Conservation (phyloP, 805 yeast genomes). For the Brettanomyces naardenensis region DNA sequence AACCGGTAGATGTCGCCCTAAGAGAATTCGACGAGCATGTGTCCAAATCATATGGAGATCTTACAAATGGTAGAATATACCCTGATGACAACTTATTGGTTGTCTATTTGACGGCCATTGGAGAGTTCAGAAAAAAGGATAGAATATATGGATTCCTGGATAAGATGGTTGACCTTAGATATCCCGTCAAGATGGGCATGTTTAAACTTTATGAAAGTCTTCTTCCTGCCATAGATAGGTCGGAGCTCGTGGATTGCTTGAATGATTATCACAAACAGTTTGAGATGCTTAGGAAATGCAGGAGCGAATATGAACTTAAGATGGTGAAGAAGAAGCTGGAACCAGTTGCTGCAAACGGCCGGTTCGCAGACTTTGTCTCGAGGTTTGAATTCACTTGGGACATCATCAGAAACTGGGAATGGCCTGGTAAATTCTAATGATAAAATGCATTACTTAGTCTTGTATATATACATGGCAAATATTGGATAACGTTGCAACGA, state of each 20-base stretch:
- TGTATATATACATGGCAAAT: too few species aligned
- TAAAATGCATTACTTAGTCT: background rate
- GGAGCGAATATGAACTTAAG: slow-evolving; percentile 20
- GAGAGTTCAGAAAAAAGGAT: slow-evolving; percentile 35
- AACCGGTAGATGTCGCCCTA: slow-evolving; percentile 54
- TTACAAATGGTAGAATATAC: slow-evolving; percentile 24
- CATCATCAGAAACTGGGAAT: slow-evolving; percentile 24
- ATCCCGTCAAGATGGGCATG: slow-evolving; percentile 14
- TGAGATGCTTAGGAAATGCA: slow-evolving; percentile 8
- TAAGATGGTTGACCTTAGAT: slow-evolving; percentile 45
- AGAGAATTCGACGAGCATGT: slow-evolving; percentile 42
- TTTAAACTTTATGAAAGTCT: slow-evolving; percentile 15
- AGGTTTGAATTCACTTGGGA: slow-evolving; percentile 22
- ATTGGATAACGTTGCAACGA: too few species aligned
- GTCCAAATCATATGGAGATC: slow-evolving; percentile 26
- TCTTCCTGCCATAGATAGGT: slow-evolving; percentile 13
- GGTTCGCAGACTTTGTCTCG: slow-evolving; percentile 16
- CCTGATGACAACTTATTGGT: slow-evolving; percentile 45
- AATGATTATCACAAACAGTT: slow-evolving; percentile 14
- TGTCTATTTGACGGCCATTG: slow-evolving; percentile 43
- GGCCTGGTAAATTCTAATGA: slow-evolving; percentile 17
- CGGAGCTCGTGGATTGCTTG: slow-evolving; percentile 16
- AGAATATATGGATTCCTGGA: slow-evolving; percentile 44
- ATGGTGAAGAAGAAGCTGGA: slow-evolving; percentile 8
- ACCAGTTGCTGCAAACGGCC: slow-evolving; percentile 10